These are phyloP conservation scores for Hibiscus syriacus DNA, from an alignment of 345 rosid species.

Conservation along the genomic window DNA sequence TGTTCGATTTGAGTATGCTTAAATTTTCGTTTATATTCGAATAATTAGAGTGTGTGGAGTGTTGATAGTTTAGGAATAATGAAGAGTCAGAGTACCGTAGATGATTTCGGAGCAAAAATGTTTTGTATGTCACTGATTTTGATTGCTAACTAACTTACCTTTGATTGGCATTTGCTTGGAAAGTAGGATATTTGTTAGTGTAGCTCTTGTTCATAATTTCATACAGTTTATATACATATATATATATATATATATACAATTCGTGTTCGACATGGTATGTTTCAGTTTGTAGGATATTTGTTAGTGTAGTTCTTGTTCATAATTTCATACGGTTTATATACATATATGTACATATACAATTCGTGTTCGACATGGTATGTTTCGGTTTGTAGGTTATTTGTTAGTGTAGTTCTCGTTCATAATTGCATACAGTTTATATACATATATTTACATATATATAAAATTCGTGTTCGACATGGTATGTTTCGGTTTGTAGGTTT, in stretches of 20 bases:
- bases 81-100: not conserved
- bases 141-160: not conserved
- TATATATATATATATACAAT: not conserved
- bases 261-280: not conserved
- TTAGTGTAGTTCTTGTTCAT: not conserved
- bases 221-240: not conserved
- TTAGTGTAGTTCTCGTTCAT: not conserved
- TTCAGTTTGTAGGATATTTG: not conserved
- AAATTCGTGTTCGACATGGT: not conserved
- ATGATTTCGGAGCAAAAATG: not conserved
- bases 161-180: not conserved
- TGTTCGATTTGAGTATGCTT: not conserved
- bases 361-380: not conserved
- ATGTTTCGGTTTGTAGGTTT: not conserved
- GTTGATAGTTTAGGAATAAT: too few species aligned
- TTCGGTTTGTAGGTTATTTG: not conserved
- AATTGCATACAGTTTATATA: not conserved
- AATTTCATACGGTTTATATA: not conserved
- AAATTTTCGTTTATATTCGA: not conserved
- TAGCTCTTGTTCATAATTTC: not conserved
- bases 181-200: not conserved
- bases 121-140: not conserved
- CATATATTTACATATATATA: not conserved
- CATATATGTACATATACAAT: not conserved
- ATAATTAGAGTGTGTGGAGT: not conserved